These are phyloP conservation scores for Pelomyxa schiedti DNA, from an alignment of 78 protist species.

Conservation along the genomic window DNA sequence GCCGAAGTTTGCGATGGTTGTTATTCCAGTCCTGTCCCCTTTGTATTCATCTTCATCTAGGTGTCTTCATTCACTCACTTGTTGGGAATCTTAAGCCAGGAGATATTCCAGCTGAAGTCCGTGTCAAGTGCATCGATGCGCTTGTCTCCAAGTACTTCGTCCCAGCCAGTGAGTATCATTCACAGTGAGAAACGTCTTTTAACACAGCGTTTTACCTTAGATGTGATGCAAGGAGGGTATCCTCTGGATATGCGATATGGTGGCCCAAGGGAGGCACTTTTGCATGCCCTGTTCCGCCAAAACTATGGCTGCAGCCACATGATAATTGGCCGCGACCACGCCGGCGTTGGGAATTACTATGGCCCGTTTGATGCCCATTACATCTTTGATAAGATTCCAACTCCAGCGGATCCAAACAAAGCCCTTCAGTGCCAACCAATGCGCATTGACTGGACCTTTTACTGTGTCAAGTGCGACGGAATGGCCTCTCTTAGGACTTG, in stretches of 20 bases:
- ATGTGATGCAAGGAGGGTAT: not conserved
- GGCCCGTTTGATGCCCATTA: not conserved
- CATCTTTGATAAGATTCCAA: constrained; percentile 7
- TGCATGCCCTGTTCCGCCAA: constrained; percentile 88
- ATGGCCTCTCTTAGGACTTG: not conserved
- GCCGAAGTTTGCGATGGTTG: constrained; percentile 41
- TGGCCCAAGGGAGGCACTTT: constrained; percentile 93
- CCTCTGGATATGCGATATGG: constrained; percentile 70
- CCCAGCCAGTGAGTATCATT: constrained; percentile 41
- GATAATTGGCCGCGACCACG: constrained; percentile 92
- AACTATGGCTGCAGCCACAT: constrained; percentile 88
- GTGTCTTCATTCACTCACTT: constrained; percentile 82
- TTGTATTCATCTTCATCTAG: too few relatives aligned
- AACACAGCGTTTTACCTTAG: too few relatives aligned
- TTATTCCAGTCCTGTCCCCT: not conserved
- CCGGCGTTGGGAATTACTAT: constrained; percentile 47
- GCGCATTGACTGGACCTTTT: constrained; percentile 5
- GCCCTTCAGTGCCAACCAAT: constrained; percentile 5
- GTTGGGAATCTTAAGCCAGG: constrained; percentile 87
- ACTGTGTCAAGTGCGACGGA: constrained; percentile 7
- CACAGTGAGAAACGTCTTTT: constrained; percentile 32
- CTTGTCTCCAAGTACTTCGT: constrained; percentile 44
- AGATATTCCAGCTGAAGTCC: constrained; percentile 75
- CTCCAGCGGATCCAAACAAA: not conserved
- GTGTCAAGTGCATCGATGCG: constrained; percentile 71